Percentiles rank a stretch among this genome's conserved stretches.
Evolutionary conservation across 2,329 filamentous ascomycete genomes (phyloP).

Genomic region (Trichophyton mentagrophytes): DNA sequence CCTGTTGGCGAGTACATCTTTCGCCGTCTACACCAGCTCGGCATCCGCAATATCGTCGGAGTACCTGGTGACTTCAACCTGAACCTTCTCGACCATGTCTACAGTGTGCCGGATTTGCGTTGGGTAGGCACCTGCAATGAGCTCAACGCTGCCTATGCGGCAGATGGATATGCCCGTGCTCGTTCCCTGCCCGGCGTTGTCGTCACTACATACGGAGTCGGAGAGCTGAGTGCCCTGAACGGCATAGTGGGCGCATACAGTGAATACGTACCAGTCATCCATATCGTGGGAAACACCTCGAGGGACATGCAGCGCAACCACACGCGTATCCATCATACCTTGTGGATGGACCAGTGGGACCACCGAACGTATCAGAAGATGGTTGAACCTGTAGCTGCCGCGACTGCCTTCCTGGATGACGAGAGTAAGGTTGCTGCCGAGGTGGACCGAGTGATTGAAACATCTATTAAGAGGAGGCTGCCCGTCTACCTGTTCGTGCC

Average conservation of each 20-base stretch:
- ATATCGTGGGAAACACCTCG: constrained; percentile 46
- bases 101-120: constrained; percentile 19
- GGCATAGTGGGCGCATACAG: constrained; percentile 39
- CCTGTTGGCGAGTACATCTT: constrained; percentile 14
- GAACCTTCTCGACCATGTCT: constrained; percentile 15
- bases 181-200: constrained; percentile 34
- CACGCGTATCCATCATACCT: constrained; percentile 25
- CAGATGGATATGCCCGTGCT: constrained; percentile 45
- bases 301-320: constrained; percentile 37
- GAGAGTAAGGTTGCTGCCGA: constrained; percentile 15
- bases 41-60: constrained; percentile 12
- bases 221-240: constrained; percentile 33
- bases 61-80: constrained; percentile 14
- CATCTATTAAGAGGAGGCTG: constrained; percentile 14
- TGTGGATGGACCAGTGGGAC: constrained; percentile 18
- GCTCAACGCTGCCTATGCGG: constrained; percentile 35
- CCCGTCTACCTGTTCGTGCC: constrained; percentile 19
- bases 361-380: constrained; percentile 15
- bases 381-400: constrained; percentile 15
- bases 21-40: constrained; percentile 11
- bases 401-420: constrained; percentile 16
- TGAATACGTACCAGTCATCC: constrained; percentile 46
- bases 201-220: constrained; percentile 51
- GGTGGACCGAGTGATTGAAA: constrained; percentile 16
- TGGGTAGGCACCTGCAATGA: constrained; percentile 47